phyloP scores from a whole-genome alignment of 192 early-diverging fungal species.

The Podila minutissima region DNA sequence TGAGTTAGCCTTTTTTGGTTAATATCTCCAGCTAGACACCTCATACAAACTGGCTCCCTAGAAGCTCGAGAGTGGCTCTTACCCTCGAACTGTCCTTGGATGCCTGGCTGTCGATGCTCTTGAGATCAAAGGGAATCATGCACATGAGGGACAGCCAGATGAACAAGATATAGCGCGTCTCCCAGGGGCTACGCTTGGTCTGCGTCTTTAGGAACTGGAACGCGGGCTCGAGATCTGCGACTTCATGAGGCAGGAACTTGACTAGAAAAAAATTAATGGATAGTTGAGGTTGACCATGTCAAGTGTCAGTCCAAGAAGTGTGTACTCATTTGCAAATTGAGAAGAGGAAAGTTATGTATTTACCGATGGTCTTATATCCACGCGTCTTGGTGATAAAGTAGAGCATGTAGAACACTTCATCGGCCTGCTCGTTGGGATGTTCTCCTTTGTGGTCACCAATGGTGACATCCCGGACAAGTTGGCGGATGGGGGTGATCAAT shows the following conservation, averaged over 20 bases:
- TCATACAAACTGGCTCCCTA: no score
- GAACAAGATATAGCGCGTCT: constrained; percentile 80
- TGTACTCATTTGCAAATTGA: not conserved
- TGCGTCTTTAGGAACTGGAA: constrained; percentile 69
- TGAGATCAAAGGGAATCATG: constrained; percentile 97
- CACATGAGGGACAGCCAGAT: constrained; percentile 95
- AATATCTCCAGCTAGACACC: no score
- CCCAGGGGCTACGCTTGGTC: constrained; percentile 66
- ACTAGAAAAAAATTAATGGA: constrained; percentile 52
- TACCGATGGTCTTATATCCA: constrained; percentile 89
- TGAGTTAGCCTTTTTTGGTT: not conserved
- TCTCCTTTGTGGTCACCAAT: constrained; percentile 31
- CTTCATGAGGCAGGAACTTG: constrained; percentile 92
- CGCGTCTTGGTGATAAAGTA: constrained; percentile 88
- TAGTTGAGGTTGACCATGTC: not conserved
- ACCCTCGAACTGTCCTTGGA: constrained; percentile 32
- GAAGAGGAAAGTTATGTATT: not conserved
- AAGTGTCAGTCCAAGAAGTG: not conserved
- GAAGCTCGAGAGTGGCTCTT: not conserved
- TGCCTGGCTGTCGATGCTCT: constrained; percentile 80
- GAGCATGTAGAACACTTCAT: constrained; percentile 60
- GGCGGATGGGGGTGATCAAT: constrained; percentile 63
- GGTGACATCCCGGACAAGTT: constrained; percentile 25
- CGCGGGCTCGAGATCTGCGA: constrained; percentile 88
- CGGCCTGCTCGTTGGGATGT: constrained; percentile 21